Percentiles rank a stretch among this genome's conserved stretches.
phyloP scores from a whole-genome alignment of 2,329 filamentous ascomycete species.

The Xylariaceae sp. region DNA sequence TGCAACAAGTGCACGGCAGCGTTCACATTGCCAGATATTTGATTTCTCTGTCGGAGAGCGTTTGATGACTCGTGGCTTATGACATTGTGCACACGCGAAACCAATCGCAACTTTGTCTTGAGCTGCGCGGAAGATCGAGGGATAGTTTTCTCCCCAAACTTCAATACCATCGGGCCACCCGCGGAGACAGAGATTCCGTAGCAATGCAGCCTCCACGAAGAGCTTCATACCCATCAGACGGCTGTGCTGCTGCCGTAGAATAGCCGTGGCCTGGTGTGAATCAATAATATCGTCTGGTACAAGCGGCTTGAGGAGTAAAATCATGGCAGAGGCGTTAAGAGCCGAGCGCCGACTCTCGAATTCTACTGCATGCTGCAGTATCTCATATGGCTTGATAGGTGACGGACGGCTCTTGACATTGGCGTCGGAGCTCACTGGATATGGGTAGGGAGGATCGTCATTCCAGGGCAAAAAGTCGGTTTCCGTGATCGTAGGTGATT shows the following conservation, averaged over 20 bases:
- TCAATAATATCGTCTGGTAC: conserved; percentile 52
- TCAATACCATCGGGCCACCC: conserved; percentile 50
- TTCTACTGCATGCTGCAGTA: conserved; percentile 49
- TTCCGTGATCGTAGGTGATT: conserved; percentile 44
- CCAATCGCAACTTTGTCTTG: conserved; percentile 51
- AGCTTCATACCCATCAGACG: conserved; percentile 55
- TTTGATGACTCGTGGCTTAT: conserved; percentile 51
- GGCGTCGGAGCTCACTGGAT: conserved; percentile 34
- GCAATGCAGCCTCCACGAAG: conserved; percentile 55
- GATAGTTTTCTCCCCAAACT: conserved; percentile 51
- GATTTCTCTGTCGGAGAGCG: conserved; percentile 38
- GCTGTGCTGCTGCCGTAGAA: conserved; percentile 55
- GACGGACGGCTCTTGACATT: conserved; percentile 18
- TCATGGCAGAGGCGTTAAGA: conserved; percentile 55
- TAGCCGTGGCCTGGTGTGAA: conserved; percentile 48
- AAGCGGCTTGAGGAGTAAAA: conserved; percentile 55
- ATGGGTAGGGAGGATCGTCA: conserved; percentile 51
- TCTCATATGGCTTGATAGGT: conserved; percentile 51
- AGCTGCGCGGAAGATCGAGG: conserved; percentile 47
- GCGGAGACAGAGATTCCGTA: conserved; percentile 56
- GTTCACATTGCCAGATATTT: conserved; percentile 54
- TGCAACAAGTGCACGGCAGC: conserved; percentile 48
- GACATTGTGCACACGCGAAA: conserved; percentile 51
- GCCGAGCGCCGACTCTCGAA: conserved; percentile 54
- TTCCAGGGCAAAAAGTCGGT: conserved; percentile 56